Percentiles rank a stretch among this genome's conserved stretches.
These are phyloP conservation scores for Spencermartinsiella europaea DNA, from an alignment of 805 yeast species.

Conservation along the genomic window DNA sequence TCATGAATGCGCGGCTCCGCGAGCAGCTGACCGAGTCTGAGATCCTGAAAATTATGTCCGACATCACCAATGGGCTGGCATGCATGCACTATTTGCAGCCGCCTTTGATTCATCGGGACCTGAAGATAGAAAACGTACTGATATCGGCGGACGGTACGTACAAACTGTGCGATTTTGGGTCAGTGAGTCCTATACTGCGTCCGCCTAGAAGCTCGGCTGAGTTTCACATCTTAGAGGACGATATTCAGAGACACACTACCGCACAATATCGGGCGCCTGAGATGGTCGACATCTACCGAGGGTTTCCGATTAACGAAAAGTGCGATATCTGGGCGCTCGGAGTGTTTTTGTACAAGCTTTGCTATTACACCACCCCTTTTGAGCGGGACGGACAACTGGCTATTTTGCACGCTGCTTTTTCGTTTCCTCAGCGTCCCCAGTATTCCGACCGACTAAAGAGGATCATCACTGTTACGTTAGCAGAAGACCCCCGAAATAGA, in stretches of 20 bases:
- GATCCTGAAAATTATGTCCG: conserved; percentile 77
- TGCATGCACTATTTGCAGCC: conserved; percentile 70
- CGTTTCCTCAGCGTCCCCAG: conserved; percentile 63
- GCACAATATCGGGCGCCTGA: conserved; percentile 96
- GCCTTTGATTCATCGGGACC: conserved; percentile 85
- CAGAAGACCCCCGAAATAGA: conserved; percentile 73
- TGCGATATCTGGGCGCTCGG: conserved; percentile 98
- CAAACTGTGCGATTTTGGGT: conserved; percentile 92
- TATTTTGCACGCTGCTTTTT: conserved; percentile 75
- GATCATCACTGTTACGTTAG: conserved; percentile 71
- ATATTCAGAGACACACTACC: conserved; percentile 84
- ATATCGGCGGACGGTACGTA: conserved; percentile 62
- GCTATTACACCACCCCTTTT: conserved; percentile 93
- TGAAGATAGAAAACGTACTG: conserved; percentile 48
- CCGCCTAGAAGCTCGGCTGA: conserved; percentile 75
- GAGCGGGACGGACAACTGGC: conserved; percentile 81
- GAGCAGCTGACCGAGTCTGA: conserved; percentile 73
- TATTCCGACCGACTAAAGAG: conserved; percentile 70
- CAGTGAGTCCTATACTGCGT: conserved; percentile 63
- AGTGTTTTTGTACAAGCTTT: conserved; percentile 79
- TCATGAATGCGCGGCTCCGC: conserved; percentile 79
- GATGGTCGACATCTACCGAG: conserved; percentile 84
- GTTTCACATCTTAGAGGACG: conserved; percentile 72
- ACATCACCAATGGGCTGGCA: conserved; percentile 71
- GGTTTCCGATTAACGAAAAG: conserved; percentile 83